Evolutionary conservation across 495 filamentous ascomycete genomes (phyloP).

Genomic region (Lineolata rhizophorae): DNA sequence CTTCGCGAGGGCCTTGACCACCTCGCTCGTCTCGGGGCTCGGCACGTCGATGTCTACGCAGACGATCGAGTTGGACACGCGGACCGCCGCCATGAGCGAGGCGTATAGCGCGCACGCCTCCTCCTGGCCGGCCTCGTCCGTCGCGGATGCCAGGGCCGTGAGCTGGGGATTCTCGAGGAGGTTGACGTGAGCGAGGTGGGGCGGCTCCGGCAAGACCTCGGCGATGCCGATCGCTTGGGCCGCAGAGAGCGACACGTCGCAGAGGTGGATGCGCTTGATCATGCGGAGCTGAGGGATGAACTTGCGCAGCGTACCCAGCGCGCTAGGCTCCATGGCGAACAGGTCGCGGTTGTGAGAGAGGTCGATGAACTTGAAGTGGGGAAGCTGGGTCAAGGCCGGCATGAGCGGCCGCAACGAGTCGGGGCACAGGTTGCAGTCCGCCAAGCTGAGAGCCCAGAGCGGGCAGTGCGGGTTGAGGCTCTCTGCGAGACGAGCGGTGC

Average conservation of each 20-base stretch:
- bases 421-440: slow-evolving; percentile 63
- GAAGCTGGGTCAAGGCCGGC: slow-evolving; percentile 46
- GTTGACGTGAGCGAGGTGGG: slow-evolving; percentile 67
- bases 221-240: slow-evolving; percentile 77
- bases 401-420: slow-evolving; percentile 51
- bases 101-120: slow-evolving; percentile 89
- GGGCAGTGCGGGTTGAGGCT: slow-evolving; percentile 17
- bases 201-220: slow-evolving; percentile 71
- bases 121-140: slow-evolving; percentile 52
- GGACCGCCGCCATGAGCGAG: slow-evolving; percentile 70
- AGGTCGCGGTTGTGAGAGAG: slow-evolving; percentile 71
- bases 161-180: slow-evolving; percentile 67
- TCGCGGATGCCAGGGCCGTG: slow-evolving; percentile 40
- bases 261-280: slow-evolving; percentile 70
- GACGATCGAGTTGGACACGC: slow-evolving; percentile 63
- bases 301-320: slow-evolving; percentile 52
- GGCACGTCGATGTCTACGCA: slow-evolving; percentile 86
- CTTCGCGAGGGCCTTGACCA: slow-evolving; percentile 81
- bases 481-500: slow-evolving; percentile 43
- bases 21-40: slow-evolving; percentile 49
- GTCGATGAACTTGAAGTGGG: slow-evolving; percentile 73
- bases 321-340: slow-evolving; percentile 52
- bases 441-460: slow-evolving; percentile 65
- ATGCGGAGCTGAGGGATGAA: slow-evolving; percentile 64
- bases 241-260: slow-evolving; percentile 65